Percentiles rank a stretch among this genome's conserved stretches.
Evolutionary conservation across 179 eudicot genomes (phyloP).

Genomic region (Silene coronaria): DNA sequence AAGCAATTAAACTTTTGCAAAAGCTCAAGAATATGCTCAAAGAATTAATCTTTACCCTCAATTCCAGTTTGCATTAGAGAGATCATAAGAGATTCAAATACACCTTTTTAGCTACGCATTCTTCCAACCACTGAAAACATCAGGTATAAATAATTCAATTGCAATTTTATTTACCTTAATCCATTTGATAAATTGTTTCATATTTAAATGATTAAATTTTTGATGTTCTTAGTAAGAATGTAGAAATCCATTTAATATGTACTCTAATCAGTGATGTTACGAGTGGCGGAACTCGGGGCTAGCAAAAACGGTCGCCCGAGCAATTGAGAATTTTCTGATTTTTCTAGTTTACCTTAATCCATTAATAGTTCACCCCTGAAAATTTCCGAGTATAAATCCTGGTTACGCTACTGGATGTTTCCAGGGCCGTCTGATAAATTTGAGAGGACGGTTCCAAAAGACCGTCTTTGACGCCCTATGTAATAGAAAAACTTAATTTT

Average conservation of each 20-base stretch:
- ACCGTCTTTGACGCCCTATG: too few species aligned
- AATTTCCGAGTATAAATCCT: too few species aligned
- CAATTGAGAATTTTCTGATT: neutral
- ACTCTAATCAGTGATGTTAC: neutral
- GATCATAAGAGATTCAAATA: neutral
- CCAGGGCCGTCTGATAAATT: too few species aligned
- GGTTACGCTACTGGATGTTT: neutral
- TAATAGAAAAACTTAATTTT: too few species aligned
- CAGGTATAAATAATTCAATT: neutral
- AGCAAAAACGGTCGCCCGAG: neutral
- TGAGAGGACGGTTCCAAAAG: too few species aligned
- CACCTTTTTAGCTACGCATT: neutral
- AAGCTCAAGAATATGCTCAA: too few species aligned
- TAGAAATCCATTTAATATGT: too few species aligned
- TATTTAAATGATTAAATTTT: neutral
- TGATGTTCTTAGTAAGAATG: neutral
- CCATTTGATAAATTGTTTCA: neutral
- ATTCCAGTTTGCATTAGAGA: neutral
- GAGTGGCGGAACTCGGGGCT: neutral
- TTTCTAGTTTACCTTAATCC: neutral
- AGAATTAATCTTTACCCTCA: too few species aligned
- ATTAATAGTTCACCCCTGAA: too few species aligned
- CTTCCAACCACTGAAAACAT: neutral
- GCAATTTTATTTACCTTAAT: too few species aligned
- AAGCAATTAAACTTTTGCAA: too few species aligned